Evolutionary conservation across 305 asterid genomes (phyloP).

Genomic region (Andrographis paniculata): DNA sequence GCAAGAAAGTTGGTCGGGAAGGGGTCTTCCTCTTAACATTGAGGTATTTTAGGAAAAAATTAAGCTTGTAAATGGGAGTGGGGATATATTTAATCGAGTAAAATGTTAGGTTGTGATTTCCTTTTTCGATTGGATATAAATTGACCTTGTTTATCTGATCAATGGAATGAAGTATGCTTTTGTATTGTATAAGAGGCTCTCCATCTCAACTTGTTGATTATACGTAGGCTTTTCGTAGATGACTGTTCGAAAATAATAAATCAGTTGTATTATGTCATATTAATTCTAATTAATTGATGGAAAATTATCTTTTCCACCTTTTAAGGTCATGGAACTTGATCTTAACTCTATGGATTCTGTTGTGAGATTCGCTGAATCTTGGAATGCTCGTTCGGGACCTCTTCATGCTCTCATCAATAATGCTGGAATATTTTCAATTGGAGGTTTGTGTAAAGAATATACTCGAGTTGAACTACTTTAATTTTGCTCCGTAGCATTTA

Average conservation of each 20-base stretch:
- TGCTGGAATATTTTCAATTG: slow-evolving; percentile 89
- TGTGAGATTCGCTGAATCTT: slow-evolving; percentile 71
- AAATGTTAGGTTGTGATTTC: slow-evolving; percentile 1
- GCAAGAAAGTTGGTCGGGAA: slow-evolving; percentile 77
- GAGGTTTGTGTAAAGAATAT: slow-evolving; percentile 46
- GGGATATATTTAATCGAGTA: slow-evolving; percentile 1
- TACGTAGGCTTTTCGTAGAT: too few relatives aligned
- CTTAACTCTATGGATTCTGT: slow-evolving; percentile 86
- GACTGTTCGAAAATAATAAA: too few relatives aligned
- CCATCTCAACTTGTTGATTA: too few relatives aligned
- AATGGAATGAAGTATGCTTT: too few relatives aligned
- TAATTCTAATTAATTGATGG: slow-evolving; percentile 7
- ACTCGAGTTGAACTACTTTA: slow-evolving; percentile 8
- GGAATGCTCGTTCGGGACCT: slow-evolving; percentile 73
- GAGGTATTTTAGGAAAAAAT: slow-evolving; percentile 42
- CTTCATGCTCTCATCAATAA: slow-evolving; percentile 80
- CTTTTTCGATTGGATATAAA: not conserved
- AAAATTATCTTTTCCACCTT: slow-evolving; percentile 7
- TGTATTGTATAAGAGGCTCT: too few relatives aligned
- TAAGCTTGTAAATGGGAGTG: slow-evolving; percentile 7
- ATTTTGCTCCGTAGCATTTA: not conserved
- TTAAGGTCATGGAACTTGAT: slow-evolving; percentile 82
- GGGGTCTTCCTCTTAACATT: slow-evolving; percentile 79
- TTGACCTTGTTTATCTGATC: too few relatives aligned
- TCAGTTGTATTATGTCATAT: not conserved